Conservation (phyloP, 2,329 filamentous ascomycete genomes). For the Basipetospora chlamydospora region DNA sequence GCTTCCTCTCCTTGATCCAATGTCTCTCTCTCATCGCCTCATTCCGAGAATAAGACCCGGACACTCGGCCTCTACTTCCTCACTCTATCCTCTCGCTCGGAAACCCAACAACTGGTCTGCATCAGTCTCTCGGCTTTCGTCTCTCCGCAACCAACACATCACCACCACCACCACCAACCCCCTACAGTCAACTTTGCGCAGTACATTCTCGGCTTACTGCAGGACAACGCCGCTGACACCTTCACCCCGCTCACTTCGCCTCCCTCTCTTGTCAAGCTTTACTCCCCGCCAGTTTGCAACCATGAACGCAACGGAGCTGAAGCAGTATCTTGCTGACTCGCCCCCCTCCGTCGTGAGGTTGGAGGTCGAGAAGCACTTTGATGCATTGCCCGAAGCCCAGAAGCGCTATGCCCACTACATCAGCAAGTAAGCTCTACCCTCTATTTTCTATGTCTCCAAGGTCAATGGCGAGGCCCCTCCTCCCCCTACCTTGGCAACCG, state of each 20-base stretch:
- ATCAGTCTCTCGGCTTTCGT: no score
- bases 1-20: slow-evolving; percentile 1
- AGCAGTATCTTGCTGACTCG: slow-evolving; percentile 78
- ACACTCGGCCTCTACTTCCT: slow-evolving; percentile 8
- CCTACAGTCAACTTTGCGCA: slow-evolving; percentile 6
- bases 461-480: no score
- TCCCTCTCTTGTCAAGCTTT: slow-evolving; percentile 2
- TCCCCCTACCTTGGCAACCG: no score
- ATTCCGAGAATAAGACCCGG: slow-evolving; percentile 6
- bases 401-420: slow-evolving; percentile 88
- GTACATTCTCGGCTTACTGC: slow-evolving; percentile 15
- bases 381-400: slow-evolving; percentile 57
- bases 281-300: slow-evolving; percentile 13
- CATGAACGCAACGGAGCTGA: slow-evolving; percentile 46
- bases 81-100: slow-evolving; percentile 9
- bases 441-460: no score
- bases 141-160: no score
- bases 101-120: no score
- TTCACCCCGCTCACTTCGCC: background rate
- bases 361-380: slow-evolving; percentile 86
- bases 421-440: slow-evolving; percentile 58
- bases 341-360: slow-evolving; percentile 80
- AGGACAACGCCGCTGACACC: background rate
- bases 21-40: slow-evolving; percentile 2
- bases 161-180: background rate